Base-by-base conservation (phyloP, 2,329 filamentous ascomycete genomes). In the Blastomyces silverae region DNA sequence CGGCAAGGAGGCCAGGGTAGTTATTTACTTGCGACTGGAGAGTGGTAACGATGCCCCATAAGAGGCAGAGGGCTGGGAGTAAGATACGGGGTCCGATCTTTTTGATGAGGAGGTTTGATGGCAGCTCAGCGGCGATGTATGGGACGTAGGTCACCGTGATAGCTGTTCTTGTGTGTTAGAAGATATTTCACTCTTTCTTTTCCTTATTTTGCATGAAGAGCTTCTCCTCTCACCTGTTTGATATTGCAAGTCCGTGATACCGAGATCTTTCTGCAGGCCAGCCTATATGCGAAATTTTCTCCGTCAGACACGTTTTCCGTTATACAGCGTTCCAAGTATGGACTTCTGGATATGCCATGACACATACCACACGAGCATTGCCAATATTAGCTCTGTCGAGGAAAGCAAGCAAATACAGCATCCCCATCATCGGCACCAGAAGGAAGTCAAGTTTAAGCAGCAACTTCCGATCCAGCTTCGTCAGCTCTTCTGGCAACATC, bases 301-400 rank as follows among this genome's bases (percentile, higher is more conserved):
- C 37, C 37, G n/a, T 42, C 17, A 42, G 56, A 13, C 34, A 44
- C 44, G n/a, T 60, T 60, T 56, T 15, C 4, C 25, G 2, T 34
- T 10, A 15, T 5, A 20, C 15, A 56, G 10, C 25, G 28, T 28
- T 56, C 17, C 15, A 56, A 39, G n/a, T 46, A 46, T 15, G n/a
- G n/a, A n/a, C n/a, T n/a, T 10, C 6, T 56, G 8, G 53, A 39
- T n/a, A 57, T 57, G 37, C 50, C 3, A 10, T 37, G 25, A 42
- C 34, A 42, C 61, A 37, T 62, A 87, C 80, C 10, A 89, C 85
- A 66, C 85, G 85, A 31, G 87, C 87, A 70, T 90, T 89, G 48
- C 87, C 88, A 48, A 90, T 85, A 71, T 90, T 90, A n/a, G 87
- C 89, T 53, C 88, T 82, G 73, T 90, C 88, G 64, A 85, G 78